Conservation (phyloP, 2,329 filamentous ascomycete species). For the Diaporthe destruens region DNA sequence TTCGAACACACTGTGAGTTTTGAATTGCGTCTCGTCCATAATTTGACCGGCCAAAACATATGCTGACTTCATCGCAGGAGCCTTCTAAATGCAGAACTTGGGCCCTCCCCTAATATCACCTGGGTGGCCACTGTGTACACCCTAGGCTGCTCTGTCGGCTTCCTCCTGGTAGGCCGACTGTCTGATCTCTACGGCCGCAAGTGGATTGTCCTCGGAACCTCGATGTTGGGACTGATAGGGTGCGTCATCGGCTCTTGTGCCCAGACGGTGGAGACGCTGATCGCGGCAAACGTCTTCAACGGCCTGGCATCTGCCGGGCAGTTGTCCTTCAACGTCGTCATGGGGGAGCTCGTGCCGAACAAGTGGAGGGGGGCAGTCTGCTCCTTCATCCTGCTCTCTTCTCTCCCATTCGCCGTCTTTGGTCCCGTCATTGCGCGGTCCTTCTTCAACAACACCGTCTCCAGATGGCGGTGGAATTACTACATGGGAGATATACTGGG, state of each 20-base stretch:
- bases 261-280: slow-evolving; percentile 52
- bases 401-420: slow-evolving; percentile 56
- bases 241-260: slow-evolving; percentile 54
- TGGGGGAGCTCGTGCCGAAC: slow-evolving; percentile 60
- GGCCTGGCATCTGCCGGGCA: slow-evolving; percentile 56
- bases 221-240: slow-evolving; percentile 52
- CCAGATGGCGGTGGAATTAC: slow-evolving; percentile 9
- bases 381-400: slow-evolving; percentile 55
- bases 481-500: slow-evolving; percentile 18
- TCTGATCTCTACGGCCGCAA: slow-evolving; percentile 59
- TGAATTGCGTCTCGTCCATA: neutral
- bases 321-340: slow-evolving; percentile 56
- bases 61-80: slow-evolving; percentile 7
- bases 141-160: slow-evolving; percentile 54
- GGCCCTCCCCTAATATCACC: slow-evolving; percentile 10
- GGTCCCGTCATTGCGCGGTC: slow-evolving; percentile 61
- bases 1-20: neutral
- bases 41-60: neutral
- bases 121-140: slow-evolving; percentile 42
- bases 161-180: slow-evolving; percentile 57
- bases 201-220: slow-evolving; percentile 54
- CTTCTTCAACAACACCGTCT: neutral
- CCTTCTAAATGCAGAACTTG: slow-evolving; percentile 6
- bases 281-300: slow-evolving; percentile 54
- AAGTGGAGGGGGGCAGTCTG: slow-evolving; percentile 54